Evolutionary conservation across 2,329 filamentous ascomycete species (phyloP).

Genomic region (Talaromyces sp.): DNA sequence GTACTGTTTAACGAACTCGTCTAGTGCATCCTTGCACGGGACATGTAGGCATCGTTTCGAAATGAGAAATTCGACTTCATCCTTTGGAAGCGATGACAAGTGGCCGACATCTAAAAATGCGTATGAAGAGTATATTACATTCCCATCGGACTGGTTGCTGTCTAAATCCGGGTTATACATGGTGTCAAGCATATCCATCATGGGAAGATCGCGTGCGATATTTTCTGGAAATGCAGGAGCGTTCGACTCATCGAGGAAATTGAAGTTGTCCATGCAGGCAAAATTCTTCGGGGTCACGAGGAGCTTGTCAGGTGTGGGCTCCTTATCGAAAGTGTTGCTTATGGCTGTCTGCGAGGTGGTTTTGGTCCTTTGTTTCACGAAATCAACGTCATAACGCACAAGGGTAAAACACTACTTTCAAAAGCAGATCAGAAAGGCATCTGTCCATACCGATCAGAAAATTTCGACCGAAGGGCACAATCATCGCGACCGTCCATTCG

Average conservation of each 20-base stretch:
- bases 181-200: background rate
- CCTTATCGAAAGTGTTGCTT: background rate
- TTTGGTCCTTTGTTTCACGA: background rate
- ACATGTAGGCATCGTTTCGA: constrained; percentile 43
- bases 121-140: constrained; percentile 4
- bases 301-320: background rate
- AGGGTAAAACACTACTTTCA: background rate
- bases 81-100: constrained; percentile 22
- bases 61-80: constrained; percentile 45
- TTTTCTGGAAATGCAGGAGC: background rate
- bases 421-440: constrained; percentile 6
- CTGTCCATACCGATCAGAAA: constrained; percentile 32
- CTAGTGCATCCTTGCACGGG: constrained; percentile 36
- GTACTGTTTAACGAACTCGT: constrained; percentile 42
- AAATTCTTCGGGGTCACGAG: background rate
- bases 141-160: background rate
- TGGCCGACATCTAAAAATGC: constrained; percentile 17
- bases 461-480: constrained; percentile 24
- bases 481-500: constrained; percentile 38
- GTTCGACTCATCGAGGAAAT: background rate
- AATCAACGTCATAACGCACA: background rate
- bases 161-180: background rate
- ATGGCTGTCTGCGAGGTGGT: background rate
- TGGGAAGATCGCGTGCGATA: background rate
- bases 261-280: background rate